Evolutionary conservation across 345 rosid genomes (phyloP), one percentile per base, ranked within the genome.

Genomic region (Toxicodendron radicans): DNA sequence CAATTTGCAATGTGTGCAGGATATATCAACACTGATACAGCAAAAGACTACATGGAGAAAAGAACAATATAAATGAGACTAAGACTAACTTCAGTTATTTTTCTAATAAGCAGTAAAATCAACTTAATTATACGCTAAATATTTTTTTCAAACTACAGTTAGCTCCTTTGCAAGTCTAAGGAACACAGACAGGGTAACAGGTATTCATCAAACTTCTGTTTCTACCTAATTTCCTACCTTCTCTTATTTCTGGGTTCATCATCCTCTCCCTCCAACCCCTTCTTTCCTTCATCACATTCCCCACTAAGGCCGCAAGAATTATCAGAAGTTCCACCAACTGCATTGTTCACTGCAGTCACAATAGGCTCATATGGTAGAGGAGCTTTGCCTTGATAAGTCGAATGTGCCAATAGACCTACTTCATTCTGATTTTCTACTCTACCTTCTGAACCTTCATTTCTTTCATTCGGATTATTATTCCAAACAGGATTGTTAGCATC

Each of bases 241-340:
- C 84, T 85, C 82, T 92, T 96, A 66, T 79, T 86, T 85, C 76
- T 84, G 35, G 83, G 90, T 66, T 87, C 92, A 23, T 87, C 91
- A 41, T 85, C 83, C 76, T 85, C 97, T 77, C 68, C 86, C 41
- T 86, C 90, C 73, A 85, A 1, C 49, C 77, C 86, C 72, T 74
- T 85, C 81, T 85, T 87, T 30, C 80, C 91, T 66, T 85, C 93
- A 46, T 90, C 95, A 73, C 86, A 84, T 43, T 92, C 93, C 48
- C 87, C 87, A 23, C 92, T 84, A 32, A 80, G 75, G 41, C 94
- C 90, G 66, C 86, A 80, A 1, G 98, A 90, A 80, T 76, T 84
- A 16, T 91, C 97, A 1, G 89, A 85, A 65, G 85, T 76, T 58
- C 73, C 87, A 18, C 68, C 78, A 62, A 66, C 82, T 64, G 85